Evolutionary conservation across 2,329 filamentous ascomycete genomes (phyloP).

Genomic region (Aspergillus viridinutans): DNA sequence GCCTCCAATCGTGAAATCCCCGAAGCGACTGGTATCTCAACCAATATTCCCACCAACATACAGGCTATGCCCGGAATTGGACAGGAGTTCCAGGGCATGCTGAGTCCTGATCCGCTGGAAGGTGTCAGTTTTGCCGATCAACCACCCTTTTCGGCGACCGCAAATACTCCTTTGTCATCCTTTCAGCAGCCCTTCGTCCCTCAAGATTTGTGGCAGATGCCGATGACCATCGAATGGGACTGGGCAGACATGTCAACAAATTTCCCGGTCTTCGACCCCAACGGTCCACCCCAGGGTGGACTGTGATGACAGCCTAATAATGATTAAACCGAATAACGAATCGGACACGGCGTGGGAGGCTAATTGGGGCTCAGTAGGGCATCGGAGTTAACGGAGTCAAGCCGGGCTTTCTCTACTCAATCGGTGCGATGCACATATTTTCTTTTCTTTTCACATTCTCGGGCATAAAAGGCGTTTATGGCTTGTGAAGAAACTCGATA

Average conservation of each 20-base stretch:
- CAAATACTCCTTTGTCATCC: conserved; percentile 34
- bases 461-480: conserved; percentile 8
- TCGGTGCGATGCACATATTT: background rate
- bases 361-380: background rate
- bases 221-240: conserved; percentile 93
- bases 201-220: conserved; percentile 91
- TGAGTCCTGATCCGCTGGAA: conserved; percentile 33
- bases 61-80: conserved; percentile 27
- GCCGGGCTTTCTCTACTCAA: background rate
- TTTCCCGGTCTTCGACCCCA: conserved; percentile 32
- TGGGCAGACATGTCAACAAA: conserved; percentile 52
- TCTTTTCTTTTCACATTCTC: conserved; percentile 1
- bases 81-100: conserved; percentile 35
- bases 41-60: conserved; percentile 22
- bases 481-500: background rate
- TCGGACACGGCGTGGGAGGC: conserved; percentile 1
- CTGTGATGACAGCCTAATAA: conserved; percentile 19
- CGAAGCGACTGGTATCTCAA: conserved; percentile 17
- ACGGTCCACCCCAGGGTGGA: conserved; percentile 20
- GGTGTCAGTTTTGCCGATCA: conserved; percentile 31
- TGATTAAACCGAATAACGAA: conserved; percentile 10
- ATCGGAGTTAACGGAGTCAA: conserved; percentile 7
- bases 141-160: conserved; percentile 24
- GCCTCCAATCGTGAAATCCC: conserved; percentile 21
- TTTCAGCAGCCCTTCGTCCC: conserved; percentile 87